phyloP scores from a whole-genome alignment of 495 filamentous ascomycete genomes.

The Haplographium delicatum region DNA sequence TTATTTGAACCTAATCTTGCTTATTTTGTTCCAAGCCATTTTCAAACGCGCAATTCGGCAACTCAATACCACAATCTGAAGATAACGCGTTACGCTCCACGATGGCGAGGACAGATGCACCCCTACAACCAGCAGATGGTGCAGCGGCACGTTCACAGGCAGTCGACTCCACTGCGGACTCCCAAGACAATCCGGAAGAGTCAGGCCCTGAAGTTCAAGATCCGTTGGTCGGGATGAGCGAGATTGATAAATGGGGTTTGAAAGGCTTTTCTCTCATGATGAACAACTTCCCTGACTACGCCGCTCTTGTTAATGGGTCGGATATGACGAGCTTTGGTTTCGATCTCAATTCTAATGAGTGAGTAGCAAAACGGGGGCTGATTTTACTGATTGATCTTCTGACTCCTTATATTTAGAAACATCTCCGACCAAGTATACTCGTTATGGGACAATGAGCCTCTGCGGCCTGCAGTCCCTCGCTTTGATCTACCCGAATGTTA shows the following conservation, averaged over 20 bases:
- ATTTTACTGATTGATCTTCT: constrained; percentile 10
- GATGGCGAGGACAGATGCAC: constrained; percentile 29
- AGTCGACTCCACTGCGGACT: constrained; percentile 39
- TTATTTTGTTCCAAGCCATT: constrained; percentile 17
- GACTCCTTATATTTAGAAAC: constrained; percentile 13
- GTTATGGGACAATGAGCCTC: constrained; percentile 64
- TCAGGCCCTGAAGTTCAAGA: constrained; percentile 40
- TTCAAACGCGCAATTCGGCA: constrained; percentile 14
- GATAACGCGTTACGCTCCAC: constrained; percentile 6
- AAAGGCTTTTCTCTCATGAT: constrained; percentile 74
- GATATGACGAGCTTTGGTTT: constrained; percentile 73
- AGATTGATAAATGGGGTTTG: constrained; percentile 75
- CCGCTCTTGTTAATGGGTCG: constrained; percentile 67
- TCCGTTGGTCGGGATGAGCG: constrained; percentile 69
- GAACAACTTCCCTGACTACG: constrained; percentile 71
- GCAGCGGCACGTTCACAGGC: constrained; percentile 24
- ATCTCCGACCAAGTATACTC: constrained; percentile 50
- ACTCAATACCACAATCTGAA: constrained; percentile 10
- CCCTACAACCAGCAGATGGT: constrained; percentile 9
- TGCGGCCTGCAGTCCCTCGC: constrained; percentile 69
- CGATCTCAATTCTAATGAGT: constrained; percentile 77
- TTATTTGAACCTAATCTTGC: no score
- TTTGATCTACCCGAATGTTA: constrained; percentile 80
- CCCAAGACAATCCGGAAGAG: constrained; percentile 37
- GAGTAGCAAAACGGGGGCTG: constrained; percentile 33